Base-by-base conservation (phyloP, 2,329 filamentous ascomycete genomes). In the Phyllosticta ampelicida region DNA sequence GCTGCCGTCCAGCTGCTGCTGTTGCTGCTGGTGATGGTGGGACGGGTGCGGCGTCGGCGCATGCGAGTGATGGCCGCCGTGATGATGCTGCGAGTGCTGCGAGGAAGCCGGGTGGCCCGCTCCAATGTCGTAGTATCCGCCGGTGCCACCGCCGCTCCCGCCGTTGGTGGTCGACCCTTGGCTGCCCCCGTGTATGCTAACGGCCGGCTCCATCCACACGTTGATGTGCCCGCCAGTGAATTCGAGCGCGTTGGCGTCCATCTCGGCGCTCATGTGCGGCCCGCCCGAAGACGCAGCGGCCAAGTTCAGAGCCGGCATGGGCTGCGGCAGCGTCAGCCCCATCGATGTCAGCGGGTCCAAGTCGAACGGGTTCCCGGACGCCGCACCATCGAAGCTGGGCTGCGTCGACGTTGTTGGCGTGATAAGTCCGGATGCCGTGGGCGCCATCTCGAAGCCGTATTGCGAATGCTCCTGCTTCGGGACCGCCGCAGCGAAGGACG, bases 201-300 rank as follows among this genome's bases (percentile, higher is more conserved):
- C 67, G 11, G 63, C 59, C 0, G 69, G 65, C 20, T 75, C 71
- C 55, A 75, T 73, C 11, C 68, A 67, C 50, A 75, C 68, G 56
- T 69, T 68, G 58, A 76, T 73, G 48, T 71, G 70, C 11, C 71
- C 71, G 54, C 66, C 68, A 19, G 62, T 64, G 65, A 76, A 75
- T 61, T 75, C 72, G 61, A 74, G 71, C 11, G 67, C 65, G 57
- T 73, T 73, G 19, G 68, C 63, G 26, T 68, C 63, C 20, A 51
- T 36, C 48, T 19, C 18, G 55, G 13, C 9, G 21, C n/a, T 56
- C 36, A 18, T 50, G 54, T 11, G 29, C n/a, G 26, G 23, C 48
- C 11, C 44, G 20, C n/a, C 51, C 2, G 53, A 51, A 5, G 48
- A 23, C 10, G 51, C 9, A 16, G 44, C 18, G 56, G n/a, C 50